phyloP scores from a whole-genome alignment of 2,329 filamentous ascomycete species.

The Penicillium sp. region DNA sequence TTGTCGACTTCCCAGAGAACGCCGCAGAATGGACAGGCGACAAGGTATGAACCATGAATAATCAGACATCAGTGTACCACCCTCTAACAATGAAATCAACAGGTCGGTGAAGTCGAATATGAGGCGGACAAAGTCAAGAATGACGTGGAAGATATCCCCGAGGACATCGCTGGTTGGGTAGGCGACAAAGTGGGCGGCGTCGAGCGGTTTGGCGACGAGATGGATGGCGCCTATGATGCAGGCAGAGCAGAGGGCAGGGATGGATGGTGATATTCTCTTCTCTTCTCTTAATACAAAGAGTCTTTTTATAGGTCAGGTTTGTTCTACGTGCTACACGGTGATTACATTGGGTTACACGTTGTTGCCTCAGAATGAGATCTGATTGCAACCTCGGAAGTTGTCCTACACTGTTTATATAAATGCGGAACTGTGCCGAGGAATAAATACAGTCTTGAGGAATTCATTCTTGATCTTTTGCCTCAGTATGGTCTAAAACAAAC shows the following conservation, averaged over 20 bases:
- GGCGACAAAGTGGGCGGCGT: conserved; percentile 42
- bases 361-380: neutral
- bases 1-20: conserved; percentile 41
- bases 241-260: conserved; percentile 31
- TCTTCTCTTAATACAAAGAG: neutral
- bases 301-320: neutral
- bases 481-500: too few species aligned
- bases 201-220: conserved; percentile 40
- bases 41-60: conserved; percentile 22
- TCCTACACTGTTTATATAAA: neutral
- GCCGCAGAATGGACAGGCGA: conserved; percentile 42
- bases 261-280: conserved; percentile 13
- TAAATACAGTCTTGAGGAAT: too few species aligned
- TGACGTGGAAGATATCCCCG: conserved; percentile 31
- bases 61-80: neutral
- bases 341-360: neutral
- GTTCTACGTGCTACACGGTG: neutral
- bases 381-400: neutral
- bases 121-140: conserved; percentile 30
- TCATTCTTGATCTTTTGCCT: neutral
- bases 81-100: neutral
- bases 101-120: conserved; percentile 38
- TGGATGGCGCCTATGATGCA: conserved; percentile 43
- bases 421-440: neutral
- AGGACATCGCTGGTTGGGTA: conserved; percentile 35